Conservation (phyloP, 192 early-diverging fungal genomes). For the Coemansia asiatica region DNA sequence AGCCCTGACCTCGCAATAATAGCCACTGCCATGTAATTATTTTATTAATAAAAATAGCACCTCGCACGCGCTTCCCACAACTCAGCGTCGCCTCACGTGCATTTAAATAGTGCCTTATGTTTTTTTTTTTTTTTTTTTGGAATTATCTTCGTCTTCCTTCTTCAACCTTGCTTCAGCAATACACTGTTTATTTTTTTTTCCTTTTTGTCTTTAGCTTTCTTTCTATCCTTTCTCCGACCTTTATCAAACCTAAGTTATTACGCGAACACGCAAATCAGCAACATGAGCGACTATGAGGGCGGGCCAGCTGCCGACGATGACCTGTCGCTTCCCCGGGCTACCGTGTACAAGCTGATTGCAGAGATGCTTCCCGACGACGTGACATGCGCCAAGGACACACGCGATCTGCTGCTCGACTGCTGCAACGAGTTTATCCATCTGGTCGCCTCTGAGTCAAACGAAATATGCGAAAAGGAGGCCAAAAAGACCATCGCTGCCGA, state of each 20-base stretch:
- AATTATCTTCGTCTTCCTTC: neutral
- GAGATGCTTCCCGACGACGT: slow-evolving; percentile 94
- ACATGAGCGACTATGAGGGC: slow-evolving; percentile 66
- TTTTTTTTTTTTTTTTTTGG: slow-evolving; percentile 12
- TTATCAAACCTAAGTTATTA: neutral
- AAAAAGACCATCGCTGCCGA: slow-evolving; percentile 98
- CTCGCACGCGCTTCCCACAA: too few species aligned
- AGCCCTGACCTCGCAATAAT: slow-evolving; percentile 30
- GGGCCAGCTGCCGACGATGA: slow-evolving; percentile 69
- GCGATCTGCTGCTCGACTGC: slow-evolving; percentile 93
- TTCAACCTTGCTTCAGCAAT: too few species aligned
- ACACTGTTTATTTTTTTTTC: slow-evolving; percentile 2
- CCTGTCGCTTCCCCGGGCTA: slow-evolving; percentile 90
- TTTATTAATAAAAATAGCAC: too few species aligned
- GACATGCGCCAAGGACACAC: slow-evolving; percentile 90
- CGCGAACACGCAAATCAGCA: neutral
- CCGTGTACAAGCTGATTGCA: slow-evolving; percentile 91
- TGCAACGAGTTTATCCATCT: slow-evolving; percentile 96
- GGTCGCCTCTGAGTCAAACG: slow-evolving; percentile 91
- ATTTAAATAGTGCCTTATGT: neutral
- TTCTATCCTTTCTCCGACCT: neutral
- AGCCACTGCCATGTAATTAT: too few species aligned
- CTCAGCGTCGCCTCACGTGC: too few species aligned
- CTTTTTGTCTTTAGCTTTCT: slow-evolving; percentile 1
- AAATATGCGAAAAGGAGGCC: slow-evolving; percentile 91